phyloP scores from a whole-genome alignment of 768 basidiomycete species.

The Gloeopeniophorella convolvens region DNA sequence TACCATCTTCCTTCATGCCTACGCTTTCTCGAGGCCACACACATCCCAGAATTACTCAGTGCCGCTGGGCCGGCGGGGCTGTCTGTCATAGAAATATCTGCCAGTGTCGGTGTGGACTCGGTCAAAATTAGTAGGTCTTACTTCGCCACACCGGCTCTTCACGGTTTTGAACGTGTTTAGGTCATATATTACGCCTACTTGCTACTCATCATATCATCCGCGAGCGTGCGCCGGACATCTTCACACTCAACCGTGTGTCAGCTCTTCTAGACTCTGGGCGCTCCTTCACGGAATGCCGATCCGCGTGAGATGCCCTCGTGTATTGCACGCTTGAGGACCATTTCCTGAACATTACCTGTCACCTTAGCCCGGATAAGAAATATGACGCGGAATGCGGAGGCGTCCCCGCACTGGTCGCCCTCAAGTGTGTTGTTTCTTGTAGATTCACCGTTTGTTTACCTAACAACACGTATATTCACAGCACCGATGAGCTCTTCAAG shows the following conservation, averaged over 20 bases:
- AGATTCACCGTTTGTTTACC: neutral
- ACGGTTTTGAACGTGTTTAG: constrained; percentile 30
- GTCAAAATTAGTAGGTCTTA: constrained; percentile 45
- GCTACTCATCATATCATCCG: constrained; percentile 73
- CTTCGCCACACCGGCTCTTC: neutral
- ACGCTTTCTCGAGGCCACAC: constrained; percentile 65
- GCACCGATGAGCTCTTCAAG: constrained; percentile 74
- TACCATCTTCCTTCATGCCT: constrained; percentile 73
- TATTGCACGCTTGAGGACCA: neutral
- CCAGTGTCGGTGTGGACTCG: constrained; percentile 34
- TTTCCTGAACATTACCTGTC: neutral
- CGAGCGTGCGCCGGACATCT: constrained; percentile 65
- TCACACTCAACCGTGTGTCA: constrained; percentile 64
- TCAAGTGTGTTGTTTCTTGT: constrained; percentile 42
- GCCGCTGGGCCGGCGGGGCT: constrained; percentile 50
- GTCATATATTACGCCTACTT: constrained; percentile 66
- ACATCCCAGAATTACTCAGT: constrained; percentile 62
- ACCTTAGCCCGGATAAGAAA: constrained; percentile 50
- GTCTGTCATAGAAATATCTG: constrained; percentile 39
- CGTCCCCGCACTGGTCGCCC: constrained; percentile 61
- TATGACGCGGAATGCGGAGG: constrained; percentile 56
- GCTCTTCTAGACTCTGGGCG: constrained; percentile 66
- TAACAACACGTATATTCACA: constrained; percentile 23
- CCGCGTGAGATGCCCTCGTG: constrained; percentile 33
- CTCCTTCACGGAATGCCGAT: constrained; percentile 39